Evolutionary conservation across 2,329 filamentous ascomycete genomes (phyloP).

Genomic region (Aureobasidium sp.): DNA sequence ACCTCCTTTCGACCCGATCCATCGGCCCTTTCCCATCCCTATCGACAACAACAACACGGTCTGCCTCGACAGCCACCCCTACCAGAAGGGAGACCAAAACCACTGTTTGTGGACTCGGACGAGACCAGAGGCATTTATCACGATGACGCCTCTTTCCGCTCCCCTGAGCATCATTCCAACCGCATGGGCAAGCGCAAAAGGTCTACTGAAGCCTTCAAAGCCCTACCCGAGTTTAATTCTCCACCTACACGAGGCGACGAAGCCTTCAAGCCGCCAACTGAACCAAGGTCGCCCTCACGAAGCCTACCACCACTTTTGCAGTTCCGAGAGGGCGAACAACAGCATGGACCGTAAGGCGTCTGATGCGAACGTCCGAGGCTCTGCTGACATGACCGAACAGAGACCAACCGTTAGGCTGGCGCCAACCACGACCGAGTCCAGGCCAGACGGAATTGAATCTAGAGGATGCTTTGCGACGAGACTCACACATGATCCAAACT

Average conservation of each 20-base stretch:
- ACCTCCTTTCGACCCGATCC: conserved; percentile 5
- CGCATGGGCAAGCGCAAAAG: conserved; percentile 4
- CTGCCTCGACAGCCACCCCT: not conserved
- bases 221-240: not conserved
- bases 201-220: not conserved
- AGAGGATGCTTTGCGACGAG: conserved; percentile 1
- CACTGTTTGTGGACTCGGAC: conserved; percentile 2
- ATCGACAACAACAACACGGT: not conserved
- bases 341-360: not conserved
- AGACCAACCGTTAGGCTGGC: not conserved
- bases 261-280: not conserved
- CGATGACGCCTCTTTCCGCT: not conserved
- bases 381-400: not conserved
- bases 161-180: not conserved
- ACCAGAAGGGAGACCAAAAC: not conserved
- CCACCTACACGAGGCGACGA: not conserved
- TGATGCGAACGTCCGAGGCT: not conserved
- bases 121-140: not conserved
- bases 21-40: not conserved
- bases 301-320: not conserved
- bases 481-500: not conserved
- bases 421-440: not conserved
- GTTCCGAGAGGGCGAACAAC: not conserved
- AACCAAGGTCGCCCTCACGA: not conserved
- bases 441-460: not conserved